phyloP scores from a whole-genome alignment of 1,284 basidiomycete species.

The Trichosporon asahii region DNA sequence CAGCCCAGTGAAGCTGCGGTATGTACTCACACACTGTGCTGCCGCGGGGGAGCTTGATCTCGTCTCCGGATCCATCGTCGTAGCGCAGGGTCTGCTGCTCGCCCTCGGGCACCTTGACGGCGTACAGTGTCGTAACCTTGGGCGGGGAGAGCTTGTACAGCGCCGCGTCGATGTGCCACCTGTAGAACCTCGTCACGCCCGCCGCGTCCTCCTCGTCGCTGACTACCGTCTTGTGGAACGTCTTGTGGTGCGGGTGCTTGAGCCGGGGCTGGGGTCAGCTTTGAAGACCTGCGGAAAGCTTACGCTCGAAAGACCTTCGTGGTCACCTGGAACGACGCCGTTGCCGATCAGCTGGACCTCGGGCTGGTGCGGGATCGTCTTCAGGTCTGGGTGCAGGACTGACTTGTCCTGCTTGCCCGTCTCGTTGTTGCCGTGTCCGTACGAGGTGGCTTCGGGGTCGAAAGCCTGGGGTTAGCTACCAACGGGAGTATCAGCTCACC shows the following conservation, averaged over 20 bases:
- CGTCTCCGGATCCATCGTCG: slow-evolving; percentile 84
- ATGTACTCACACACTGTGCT: slow-evolving; percentile 72
- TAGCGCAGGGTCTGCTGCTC: slow-evolving; percentile 68
- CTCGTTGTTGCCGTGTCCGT: slow-evolving; percentile 82
- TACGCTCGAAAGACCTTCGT: slow-evolving; percentile 71
- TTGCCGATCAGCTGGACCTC: slow-evolving; percentile 85
- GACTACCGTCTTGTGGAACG: slow-evolving; percentile 75
- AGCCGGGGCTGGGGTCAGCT: slow-evolving; percentile 47
- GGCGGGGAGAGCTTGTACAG: slow-evolving; percentile 83
- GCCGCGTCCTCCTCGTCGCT: slow-evolving; percentile 70
- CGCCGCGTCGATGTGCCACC: slow-evolving; percentile 93
- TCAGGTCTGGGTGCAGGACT: slow-evolving; percentile 76
- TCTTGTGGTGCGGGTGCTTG: slow-evolving; percentile 77
- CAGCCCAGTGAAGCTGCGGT: too few species aligned
- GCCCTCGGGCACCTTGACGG: slow-evolving; percentile 69
- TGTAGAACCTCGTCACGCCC: slow-evolving; percentile 78
- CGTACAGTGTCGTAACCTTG: slow-evolving; percentile 83
- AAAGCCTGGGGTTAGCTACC: slow-evolving; percentile 57
- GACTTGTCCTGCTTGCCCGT: slow-evolving; percentile 67
- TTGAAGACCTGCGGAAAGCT: slow-evolving; percentile 17
- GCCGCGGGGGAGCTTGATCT: slow-evolving; percentile 74
- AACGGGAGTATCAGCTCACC: slow-evolving; percentile 52
- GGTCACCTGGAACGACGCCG: slow-evolving; percentile 62
- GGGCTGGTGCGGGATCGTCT: slow-evolving; percentile 77
- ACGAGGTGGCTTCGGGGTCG: slow-evolving; percentile 67